Evolutionary conservation across 768 basidiomycete genomes (phyloP).

Genomic region (Tulasnella sp.): DNA sequence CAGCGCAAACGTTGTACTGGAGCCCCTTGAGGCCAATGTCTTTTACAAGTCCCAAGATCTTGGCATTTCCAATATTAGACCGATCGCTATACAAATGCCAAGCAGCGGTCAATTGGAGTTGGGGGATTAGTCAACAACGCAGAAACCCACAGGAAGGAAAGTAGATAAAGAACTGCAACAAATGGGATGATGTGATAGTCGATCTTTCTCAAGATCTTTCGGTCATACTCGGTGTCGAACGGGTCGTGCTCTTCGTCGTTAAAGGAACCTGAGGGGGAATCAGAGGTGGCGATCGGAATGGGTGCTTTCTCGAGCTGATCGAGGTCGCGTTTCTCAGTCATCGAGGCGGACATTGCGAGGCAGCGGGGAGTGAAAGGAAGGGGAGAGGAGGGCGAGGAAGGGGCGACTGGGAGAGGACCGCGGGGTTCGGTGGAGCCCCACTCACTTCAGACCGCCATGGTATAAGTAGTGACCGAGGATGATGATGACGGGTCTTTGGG

Average conservation of each 20-base stretch:
- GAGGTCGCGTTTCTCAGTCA: not conserved
- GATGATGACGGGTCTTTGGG: not conserved
- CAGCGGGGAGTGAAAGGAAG: not conserved
- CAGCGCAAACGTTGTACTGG: constrained; percentile 37
- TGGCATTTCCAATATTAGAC: constrained; percentile 55
- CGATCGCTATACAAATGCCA: constrained; percentile 46
- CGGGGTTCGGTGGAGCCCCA: constrained; percentile 17
- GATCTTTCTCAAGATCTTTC: constrained; percentile 34
- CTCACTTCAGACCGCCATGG: not conserved
- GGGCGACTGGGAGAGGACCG: not conserved
- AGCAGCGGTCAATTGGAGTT: not conserved
- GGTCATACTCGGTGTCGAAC: constrained; percentile 29
- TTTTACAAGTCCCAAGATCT: constrained; percentile 46
- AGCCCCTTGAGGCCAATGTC: constrained; percentile 55
- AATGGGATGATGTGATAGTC: constrained; percentile 64
- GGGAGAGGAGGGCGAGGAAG: not conserved
- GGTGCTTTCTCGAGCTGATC: constrained; percentile 15
- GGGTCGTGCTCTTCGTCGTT: not conserved
- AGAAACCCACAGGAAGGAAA: constrained; percentile 60
- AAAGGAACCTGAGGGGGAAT: not conserved
- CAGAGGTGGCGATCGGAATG: not conserved
- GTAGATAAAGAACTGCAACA: constrained; percentile 74
- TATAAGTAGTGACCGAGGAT: not conserved
- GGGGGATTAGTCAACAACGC: not conserved
- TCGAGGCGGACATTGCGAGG: not conserved